Base-by-base conservation (phyloP, 805 yeast species). In the Wickerhamiella occidentalis region DNA sequence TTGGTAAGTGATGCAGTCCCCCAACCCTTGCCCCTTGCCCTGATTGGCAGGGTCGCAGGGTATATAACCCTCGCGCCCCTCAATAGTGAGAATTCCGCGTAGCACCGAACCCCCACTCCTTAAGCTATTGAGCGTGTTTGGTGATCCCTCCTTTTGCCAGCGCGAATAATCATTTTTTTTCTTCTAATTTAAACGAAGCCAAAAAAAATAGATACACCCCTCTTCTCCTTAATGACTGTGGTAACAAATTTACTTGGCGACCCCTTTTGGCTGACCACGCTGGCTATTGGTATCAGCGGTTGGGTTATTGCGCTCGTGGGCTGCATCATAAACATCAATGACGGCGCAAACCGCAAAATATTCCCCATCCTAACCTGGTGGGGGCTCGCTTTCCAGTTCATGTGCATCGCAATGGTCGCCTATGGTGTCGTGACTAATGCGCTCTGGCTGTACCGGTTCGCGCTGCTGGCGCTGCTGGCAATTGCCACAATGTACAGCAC, bases 281-380 rank as follows among this genome's bases (percentile, higher is more conserved):
- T 84, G 35, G 77, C 87, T 1, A 77, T 88, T 47, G 82, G 87
- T 0, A 55, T 73, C 2, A 61, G 86, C 22, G 77, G 95, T 13
- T 90, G 97, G 97, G 70, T 86, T 51, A 76, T 92, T 46, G 85
- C 95, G 8, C 73, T 92, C 49, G 94, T 82, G 1, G 96, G 96
- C 1, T 84, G 94, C 13, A 78, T 84, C 17, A 79, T 83, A 1
- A 45, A 45, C 30, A 37, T 45, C 18, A 63, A 78, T 6, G 71
- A 70, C 15, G 52, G 51, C 23, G 45, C 43, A 15, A 62, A 64
- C 17, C 51, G 57, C 22, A 64, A 66, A 13, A 55, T 65, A 5
- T 85, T 82, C 61, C 96, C 96, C 1, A 76, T 78, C 55, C 83
- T 90, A 65, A 77, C 92, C 3, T 90, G 98, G 98, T 92, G 98